These are phyloP conservation scores for Nadsonia starkeyi-henricii DNA, from an alignment of 1,139 yeast genomes.

Conservation along the genomic window DNA sequence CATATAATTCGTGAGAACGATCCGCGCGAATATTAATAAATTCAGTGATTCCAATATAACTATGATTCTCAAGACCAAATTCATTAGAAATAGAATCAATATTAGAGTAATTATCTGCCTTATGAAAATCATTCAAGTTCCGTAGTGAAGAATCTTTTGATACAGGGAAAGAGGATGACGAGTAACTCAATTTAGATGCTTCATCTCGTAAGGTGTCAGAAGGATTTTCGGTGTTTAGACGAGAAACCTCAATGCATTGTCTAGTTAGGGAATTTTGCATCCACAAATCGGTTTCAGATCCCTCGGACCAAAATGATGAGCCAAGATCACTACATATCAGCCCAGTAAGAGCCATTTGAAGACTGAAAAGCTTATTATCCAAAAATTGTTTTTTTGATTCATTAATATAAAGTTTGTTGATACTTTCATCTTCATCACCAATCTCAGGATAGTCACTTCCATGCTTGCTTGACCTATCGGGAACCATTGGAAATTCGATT, in stretches of 20 bases:
- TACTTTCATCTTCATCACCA: neutral
- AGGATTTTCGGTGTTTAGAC: too few species aligned
- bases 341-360: conserved; percentile 20
- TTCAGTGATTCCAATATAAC: too few species aligned
- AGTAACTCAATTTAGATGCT: too few species aligned
- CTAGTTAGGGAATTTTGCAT: conserved; percentile 15
- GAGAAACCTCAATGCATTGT: conserved; percentile 3
- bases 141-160: too few species aligned
- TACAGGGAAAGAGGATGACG: too few species aligned
- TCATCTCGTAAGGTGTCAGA: too few species aligned
- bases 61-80: too few species aligned
- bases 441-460: neutral
- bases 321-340: conserved; percentile 21
- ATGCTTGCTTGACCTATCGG: neutral
- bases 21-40: conserved; percentile 1
- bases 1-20: conserved; percentile 1
- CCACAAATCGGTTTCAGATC: conserved; percentile 23
- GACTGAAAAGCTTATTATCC: conserved; percentile 8
- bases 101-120: too few species aligned
- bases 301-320: conserved; percentile 17
- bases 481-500: neutral
- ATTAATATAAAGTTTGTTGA: neutral
- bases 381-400: conserved; percentile 2
- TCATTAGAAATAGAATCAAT: too few species aligned
- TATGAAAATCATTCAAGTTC: too few species aligned